Evolutionary conservation across 2,329 filamentous ascomycete genomes (phyloP).

Genomic region (Exophiala spinifera): DNA sequence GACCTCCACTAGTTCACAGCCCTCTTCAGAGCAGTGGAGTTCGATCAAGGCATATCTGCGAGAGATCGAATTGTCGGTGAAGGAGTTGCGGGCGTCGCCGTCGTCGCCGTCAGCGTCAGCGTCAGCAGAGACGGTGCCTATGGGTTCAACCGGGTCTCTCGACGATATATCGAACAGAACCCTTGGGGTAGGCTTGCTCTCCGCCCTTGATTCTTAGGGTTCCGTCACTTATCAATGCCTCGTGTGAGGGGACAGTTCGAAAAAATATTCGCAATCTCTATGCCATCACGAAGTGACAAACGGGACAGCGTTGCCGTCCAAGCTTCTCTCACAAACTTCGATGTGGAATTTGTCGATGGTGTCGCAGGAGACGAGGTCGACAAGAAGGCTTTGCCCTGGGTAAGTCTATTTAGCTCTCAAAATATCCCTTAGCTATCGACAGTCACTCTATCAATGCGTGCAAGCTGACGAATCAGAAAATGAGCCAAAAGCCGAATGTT

Average conservation of each 20-base stretch:
- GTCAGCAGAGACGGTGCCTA: too few species aligned
- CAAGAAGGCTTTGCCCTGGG: constrained; percentile 33
- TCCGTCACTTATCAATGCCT: too few species aligned
- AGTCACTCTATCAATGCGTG: background rate
- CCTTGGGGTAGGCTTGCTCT: too few species aligned
- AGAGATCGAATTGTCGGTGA: too few species aligned
- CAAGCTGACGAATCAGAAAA: background rate
- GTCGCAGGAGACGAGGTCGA: constrained; percentile 3
- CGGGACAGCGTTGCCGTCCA: constrained; percentile 47
- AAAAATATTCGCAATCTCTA: constrained; percentile 46
- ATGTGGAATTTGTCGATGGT: constrained; percentile 3
- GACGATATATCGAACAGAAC: too few species aligned
- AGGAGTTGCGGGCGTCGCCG: too few species aligned
- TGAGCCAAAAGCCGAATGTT: constrained; percentile 37
- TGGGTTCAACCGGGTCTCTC: too few species aligned
- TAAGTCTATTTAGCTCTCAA: background rate
- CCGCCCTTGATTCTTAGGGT: too few species aligned
- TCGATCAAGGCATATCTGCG: too few species aligned
- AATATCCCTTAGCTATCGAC: background rate
- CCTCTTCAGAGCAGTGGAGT: too few species aligned
- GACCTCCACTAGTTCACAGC: too few species aligned
- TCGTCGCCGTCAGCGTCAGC: too few species aligned
- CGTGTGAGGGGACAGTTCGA: constrained; percentile 3
- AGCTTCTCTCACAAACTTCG: constrained; percentile 38
- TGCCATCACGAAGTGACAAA: constrained; percentile 49